Conservation (phyloP, 1,139 yeast genomes). For the Hemisphaericaspora xylofermentans region DNA sequence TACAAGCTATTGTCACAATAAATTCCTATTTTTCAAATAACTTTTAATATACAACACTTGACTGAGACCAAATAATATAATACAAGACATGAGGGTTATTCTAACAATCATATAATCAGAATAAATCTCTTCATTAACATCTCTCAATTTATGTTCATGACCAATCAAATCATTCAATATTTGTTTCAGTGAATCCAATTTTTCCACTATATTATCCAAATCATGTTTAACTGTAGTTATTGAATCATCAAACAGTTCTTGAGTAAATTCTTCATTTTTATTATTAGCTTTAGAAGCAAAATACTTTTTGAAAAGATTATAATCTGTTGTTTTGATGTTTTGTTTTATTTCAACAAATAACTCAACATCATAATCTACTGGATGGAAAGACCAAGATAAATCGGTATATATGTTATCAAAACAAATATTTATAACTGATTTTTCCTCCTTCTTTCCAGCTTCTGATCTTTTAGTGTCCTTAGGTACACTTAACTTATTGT, state of each 20-base stretch:
- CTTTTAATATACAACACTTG: slow-evolving; percentile 32
- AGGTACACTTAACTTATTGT: slow-evolving; percentile 17
- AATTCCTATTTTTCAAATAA: slow-evolving; percentile 28
- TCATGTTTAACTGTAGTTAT: slow-evolving; percentile 30
- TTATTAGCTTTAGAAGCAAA: slow-evolving; percentile 17
- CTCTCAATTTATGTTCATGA: slow-evolving; percentile 37
- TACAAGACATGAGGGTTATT: slow-evolving; percentile 26
- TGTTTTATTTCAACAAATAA: slow-evolving; percentile 34
- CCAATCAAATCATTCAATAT: slow-evolving; percentile 30
- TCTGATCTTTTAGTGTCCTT: slow-evolving; percentile 4
- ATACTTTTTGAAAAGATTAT: slow-evolving; percentile 35
- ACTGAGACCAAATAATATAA: slow-evolving; percentile 28
- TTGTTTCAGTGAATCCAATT: slow-evolving; percentile 27
- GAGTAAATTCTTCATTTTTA: slow-evolving; percentile 22
- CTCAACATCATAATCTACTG: slow-evolving; percentile 33
- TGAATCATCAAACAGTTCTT: slow-evolving; percentile 34
- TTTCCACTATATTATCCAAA: slow-evolving; percentile 31
- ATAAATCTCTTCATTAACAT: slow-evolving; percentile 41
- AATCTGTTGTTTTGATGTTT: slow-evolving; percentile 36
- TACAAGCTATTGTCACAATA: slow-evolving; percentile 19
- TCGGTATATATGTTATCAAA: slow-evolving; percentile 45
- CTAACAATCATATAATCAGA: slow-evolving; percentile 32
- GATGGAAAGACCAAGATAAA: slow-evolving; percentile 44
- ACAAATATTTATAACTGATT: slow-evolving; percentile 38
- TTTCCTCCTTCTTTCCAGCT: slow-evolving; percentile 13